Base-by-base conservation (phyloP, 2,329 filamentous ascomycete genomes). In the Chaetomiaceae sp. region DNA sequence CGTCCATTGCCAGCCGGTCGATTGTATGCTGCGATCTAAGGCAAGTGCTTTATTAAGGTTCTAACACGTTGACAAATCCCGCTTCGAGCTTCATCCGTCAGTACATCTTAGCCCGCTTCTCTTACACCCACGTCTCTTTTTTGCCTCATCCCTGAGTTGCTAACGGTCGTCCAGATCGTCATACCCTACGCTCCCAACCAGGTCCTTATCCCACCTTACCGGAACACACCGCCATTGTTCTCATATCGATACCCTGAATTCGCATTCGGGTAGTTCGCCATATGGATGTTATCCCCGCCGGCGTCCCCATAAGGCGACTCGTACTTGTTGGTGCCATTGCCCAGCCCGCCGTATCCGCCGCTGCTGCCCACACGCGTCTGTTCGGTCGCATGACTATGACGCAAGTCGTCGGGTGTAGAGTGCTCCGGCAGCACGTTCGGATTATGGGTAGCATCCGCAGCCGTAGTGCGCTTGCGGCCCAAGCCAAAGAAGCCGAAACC, bases 341-440 rank as follows among this genome's bases (percentile, higher is more conserved):
- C 54, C 37, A 56, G 11, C 4, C 40, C 47, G 27, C 51, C 54
- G 14, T 58, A 58, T 4, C 53, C 56, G 14, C 44, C 43, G n/a
- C 44, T 55, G 33, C 47, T 55, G 32, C 30, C 53, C 9, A 62
- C 59, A 18, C 58, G 54, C 11, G 60, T 62, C 54, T 59, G 56
- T 44, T 60, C 59, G 5, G 61, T 61, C 23, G 58, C 45, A 25
- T 58, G 60, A 40, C 59, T 61, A 33, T 48, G 23, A 27, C 58
- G 54, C 18, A 62, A 44, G 18, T 58, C 54, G 13, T 51, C 55
- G 11, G 61, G 61, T 11, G 48, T 51, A 14, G 56, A 30, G 36
- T 62, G 61, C 33, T 37, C 41, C 20, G 61, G 61, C 18, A 62
- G 50, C 16, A 33, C 48, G 41, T 61, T 60, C 30, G 55, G 51